Percentiles rank a stretch among this genome's conserved stretches.
Evolutionary conservation across 495 filamentous ascomycete species (phyloP).

Genomic region (Penicillium macrosclerotiorum): DNA sequence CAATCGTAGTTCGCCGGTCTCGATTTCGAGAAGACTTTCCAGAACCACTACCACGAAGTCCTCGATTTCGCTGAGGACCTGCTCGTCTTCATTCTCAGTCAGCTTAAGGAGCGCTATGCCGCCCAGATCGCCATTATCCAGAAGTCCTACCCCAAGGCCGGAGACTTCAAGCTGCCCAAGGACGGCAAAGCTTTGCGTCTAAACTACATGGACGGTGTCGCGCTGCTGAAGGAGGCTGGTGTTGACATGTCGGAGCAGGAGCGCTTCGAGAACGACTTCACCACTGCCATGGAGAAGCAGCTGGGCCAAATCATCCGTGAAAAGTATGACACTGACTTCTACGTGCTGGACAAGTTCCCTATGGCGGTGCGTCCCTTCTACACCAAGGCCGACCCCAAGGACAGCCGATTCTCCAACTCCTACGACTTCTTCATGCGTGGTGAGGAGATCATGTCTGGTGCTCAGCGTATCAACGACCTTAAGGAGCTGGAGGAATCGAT

Average conservation of each 20-base stretch:
- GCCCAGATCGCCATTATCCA: constrained; percentile 67
- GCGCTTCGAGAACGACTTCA: constrained; percentile 65
- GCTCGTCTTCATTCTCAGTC: constrained; percentile 83
- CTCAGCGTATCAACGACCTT: constrained; percentile 79
- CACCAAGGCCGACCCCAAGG: constrained; percentile 71
- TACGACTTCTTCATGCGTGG: constrained; percentile 96
- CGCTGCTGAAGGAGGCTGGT: constrained; percentile 75
- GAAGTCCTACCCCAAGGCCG: constrained; percentile 55
- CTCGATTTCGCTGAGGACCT: constrained; percentile 76
- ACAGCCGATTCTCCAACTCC: constrained; percentile 70
- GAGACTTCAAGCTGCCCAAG: constrained; percentile 56
- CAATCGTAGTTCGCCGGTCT: constrained; percentile 74
- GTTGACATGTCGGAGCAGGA: constrained; percentile 74
- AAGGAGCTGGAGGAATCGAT: constrained; percentile 67
- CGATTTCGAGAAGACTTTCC: constrained; percentile 96
- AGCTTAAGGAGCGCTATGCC: constrained; percentile 65
- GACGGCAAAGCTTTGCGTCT: constrained; percentile 76
- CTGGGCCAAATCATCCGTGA: constrained; percentile 80
- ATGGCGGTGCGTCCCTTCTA: constrained; percentile 85
- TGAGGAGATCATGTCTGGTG: constrained; percentile 85
- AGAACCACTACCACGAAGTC: constrained; percentile 85
- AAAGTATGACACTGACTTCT: constrained; percentile 89
- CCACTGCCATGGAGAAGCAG: constrained; percentile 82
- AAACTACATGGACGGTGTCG: constrained; percentile 82
- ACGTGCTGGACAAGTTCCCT: constrained; percentile 88